Evolutionary conservation across 495 filamentous ascomycete genomes (phyloP), one percentile per base, ranked within the genome.

Genomic region (Astrocystis sublimbata): DNA sequence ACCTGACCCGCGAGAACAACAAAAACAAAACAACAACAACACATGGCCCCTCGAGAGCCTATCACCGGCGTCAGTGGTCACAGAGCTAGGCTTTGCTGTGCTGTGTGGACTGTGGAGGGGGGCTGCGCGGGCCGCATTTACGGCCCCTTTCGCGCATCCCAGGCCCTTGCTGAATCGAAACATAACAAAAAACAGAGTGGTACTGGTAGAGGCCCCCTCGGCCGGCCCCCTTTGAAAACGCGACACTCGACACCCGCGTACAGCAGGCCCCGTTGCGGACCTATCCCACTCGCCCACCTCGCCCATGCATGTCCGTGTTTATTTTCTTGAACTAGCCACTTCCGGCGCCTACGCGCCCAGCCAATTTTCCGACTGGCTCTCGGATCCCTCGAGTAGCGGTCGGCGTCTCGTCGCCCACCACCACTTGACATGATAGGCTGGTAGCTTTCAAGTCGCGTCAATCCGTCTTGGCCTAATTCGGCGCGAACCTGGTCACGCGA

Each of bases 281-380:
- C 42, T 21, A 30, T 36, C 12, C n/a, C n/a, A n/a, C n/a, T n/a
- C n/a, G n/a, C n/a, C n/a, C n/a, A n/a, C n/a, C 28, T 28, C 23
- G n/a, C 23, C 2, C 2, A 4, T 12, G n/a, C 46, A 9, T 15
- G 17, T 9, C 10, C 13, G 68, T 72, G 70, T 72, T 70, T 72
- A 58, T 72, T 68, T 68, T 68, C 40, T 23, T 30, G 26, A 13
- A 23, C 50, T 66, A 17, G 33, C 47, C 43, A 15, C 15, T 46
- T 38, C 45, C 33, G 33, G 21, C 63, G 62, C 58, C n/a, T 55
- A 70, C 62, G 62, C 62, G 62, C 57, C n/a, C 65, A 59, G 65
- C 52, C 35, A 68, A 66, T 64, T 66, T 59, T 64, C 70, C 64
- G 67, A 72, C 61, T 68, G 69, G 69, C 50, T 67, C 61, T 43